These are phyloP conservation scores for Phialophora verrucosa DNA, from an alignment of 2,329 filamentous ascomycete genomes.

Conservation along the genomic window DNA sequence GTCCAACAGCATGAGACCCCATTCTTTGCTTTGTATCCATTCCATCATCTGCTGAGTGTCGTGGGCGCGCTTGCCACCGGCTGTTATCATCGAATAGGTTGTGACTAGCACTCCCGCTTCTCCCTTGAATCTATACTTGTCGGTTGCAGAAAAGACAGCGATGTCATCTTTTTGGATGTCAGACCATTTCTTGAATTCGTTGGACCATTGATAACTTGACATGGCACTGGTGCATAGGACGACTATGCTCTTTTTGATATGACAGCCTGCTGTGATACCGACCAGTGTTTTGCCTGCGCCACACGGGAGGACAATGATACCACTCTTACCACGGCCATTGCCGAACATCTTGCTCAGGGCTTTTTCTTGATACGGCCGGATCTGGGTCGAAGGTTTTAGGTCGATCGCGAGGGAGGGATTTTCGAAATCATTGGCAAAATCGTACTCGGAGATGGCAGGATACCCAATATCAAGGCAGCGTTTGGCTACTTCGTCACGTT, in stretches of 20 bases:
- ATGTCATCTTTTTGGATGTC: conserved; percentile 95
- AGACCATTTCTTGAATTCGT: conserved; percentile 99
- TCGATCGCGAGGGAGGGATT: conserved; percentile 95
- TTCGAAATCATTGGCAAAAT: conserved; percentile 87
- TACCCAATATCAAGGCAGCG: conserved; percentile 85
- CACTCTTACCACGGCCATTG: conserved; percentile 94
- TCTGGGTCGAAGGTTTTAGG: conserved; percentile 84
- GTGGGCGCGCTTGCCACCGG: conserved; percentile 79
- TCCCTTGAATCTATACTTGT: conserved; percentile 82
- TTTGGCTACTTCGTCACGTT: conserved; percentile 86
- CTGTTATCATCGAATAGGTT: conserved; percentile 97
- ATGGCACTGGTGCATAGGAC: conserved; percentile 96
- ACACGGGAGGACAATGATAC: conserved; percentile 95
- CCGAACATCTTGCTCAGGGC: conserved; percentile 99
- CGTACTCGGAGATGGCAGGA: conserved; percentile 93
- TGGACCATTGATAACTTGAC: conserved; percentile 95
- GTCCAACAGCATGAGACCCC: conserved; percentile 95
- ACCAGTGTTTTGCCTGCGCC: conserved; percentile 97
- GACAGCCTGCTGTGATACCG: conserved; percentile 97
- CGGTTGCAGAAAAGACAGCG: conserved; percentile 91
- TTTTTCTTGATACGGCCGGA: conserved; percentile 95
- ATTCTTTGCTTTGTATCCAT: conserved; percentile 85
- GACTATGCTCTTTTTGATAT: conserved; percentile 94
- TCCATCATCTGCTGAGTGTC: conserved; percentile 98
- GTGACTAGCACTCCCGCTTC: conserved; percentile 96